Evolutionary conservation across 1,284 basidiomycete genomes (phyloP), one percentile per base, ranked within the genome.

Genomic region (Moniliophthora roreri): DNA sequence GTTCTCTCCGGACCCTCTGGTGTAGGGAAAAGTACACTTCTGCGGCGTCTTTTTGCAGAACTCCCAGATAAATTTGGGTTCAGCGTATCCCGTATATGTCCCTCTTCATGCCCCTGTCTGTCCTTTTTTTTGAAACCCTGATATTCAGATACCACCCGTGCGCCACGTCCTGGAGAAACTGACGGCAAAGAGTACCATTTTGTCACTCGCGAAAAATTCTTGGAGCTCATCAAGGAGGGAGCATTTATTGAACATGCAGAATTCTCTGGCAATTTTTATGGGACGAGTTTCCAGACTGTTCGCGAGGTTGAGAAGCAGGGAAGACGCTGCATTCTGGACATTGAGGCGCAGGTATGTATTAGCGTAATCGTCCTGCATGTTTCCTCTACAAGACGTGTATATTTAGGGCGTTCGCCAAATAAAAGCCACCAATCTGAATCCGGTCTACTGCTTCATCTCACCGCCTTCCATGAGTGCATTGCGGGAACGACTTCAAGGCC

Each of bases 211-310:
- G 74, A 82, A 21, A 73, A 70, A 11, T 89, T 96, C 67, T 77
- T 79, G 53, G 71, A 79, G 20, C 82, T 91, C 56, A 77, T 93
- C 39, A 65, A 70, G 10, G 67, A 79, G 8, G 74, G 77, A 48
- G 89, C 87, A 8, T 85, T 93, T 63, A 82, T 95, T 59, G 85
- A 93, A 61, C 79, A 87, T 36, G 86, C 92, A 24, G 77, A 88
- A 69, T 99, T 98, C 72, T 95, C 93, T 2, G 87, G 90, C 23
- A 98, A 98, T 69, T 82, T 84, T 66, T 97, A 99, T 68, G 97
- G 96, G 23, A 98, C 96, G 2, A 93, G 89, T 53, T 87, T 89
- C 58, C 81, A 84, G 58, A 88, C 76, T 54, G 84, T 81, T 46
- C 70, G 66, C 55, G 77, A 72, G 64, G 87, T 89, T 28, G 74